A percentile compares a stretch with the other conserved stretches of the same genome.
These are phyloP conservation scores for Obba rivulosa DNA, from an alignment of 768 basidiomycete genomes.

Conservation along the genomic window DNA sequence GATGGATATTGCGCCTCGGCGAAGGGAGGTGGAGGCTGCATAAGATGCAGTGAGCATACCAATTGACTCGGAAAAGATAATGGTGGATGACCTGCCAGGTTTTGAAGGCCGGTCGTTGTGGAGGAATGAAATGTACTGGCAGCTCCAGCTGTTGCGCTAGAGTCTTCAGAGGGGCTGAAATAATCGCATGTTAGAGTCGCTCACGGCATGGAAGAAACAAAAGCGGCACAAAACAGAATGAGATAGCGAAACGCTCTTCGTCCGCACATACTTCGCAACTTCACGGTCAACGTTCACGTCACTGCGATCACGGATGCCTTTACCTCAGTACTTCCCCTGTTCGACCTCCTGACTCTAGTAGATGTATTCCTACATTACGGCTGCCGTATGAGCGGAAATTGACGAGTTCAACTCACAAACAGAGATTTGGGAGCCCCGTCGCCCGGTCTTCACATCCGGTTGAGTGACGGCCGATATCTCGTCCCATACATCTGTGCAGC, in stretches of 20 bases:
- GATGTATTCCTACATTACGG: not conserved
- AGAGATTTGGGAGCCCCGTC: conserved; percentile 51
- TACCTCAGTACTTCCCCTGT: no score
- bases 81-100: conserved; percentile 53
- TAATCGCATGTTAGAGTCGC: not conserved
- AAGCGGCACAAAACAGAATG: not conserved
- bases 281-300: no score
- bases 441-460: conserved; percentile 58
- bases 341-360: no score
- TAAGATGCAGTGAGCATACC: not conserved
- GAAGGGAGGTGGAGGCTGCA: conserved; percentile 22
- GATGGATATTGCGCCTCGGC: conserved; percentile 32
- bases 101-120: conserved; percentile 52
- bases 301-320: no score
- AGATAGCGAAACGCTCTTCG: not conserved
- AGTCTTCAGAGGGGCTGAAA: conserved; percentile 63
- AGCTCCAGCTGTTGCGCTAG: conserved; percentile 50
- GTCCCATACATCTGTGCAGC: conserved; percentile 68
- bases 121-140: conserved; percentile 58
- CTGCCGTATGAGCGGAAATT: not conserved
- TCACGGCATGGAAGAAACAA: not conserved
- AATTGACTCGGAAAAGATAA: not conserved
- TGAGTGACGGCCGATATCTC: conserved; percentile 65
- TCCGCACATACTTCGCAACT: no score
- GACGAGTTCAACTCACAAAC: conserved; percentile 40